These are phyloP conservation scores for Cylindricascospora bacillispora DNA, from an alignment of 1,139 yeast genomes.

Conservation along the genomic window DNA sequence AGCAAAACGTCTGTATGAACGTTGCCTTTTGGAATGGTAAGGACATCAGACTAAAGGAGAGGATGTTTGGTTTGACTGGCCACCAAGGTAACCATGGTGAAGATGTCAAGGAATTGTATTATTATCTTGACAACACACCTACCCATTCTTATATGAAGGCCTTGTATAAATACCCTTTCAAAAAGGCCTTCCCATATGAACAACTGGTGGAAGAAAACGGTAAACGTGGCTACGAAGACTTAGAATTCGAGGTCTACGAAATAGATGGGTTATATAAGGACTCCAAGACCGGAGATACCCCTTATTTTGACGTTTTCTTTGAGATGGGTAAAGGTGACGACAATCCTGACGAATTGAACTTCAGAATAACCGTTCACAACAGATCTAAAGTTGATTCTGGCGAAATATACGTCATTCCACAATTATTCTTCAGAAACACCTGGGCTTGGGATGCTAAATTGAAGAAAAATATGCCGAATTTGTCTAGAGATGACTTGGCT, in stretches of 20 bases:
- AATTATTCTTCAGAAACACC: constrained; percentile 70
- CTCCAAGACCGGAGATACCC: constrained; percentile 47
- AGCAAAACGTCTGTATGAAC: constrained; percentile 60
- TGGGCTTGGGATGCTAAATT: constrained; percentile 65
- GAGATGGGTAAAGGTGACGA: constrained; percentile 82
- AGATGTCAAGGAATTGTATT: constrained; percentile 77
- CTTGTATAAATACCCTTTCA: constrained; percentile 80
- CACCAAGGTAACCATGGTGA: constrained; percentile 93
- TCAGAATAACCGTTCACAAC: constrained; percentile 80
- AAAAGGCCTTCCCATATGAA: constrained; percentile 60
- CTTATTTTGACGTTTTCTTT: constrained; percentile 77
- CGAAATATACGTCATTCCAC: constrained; percentile 77
- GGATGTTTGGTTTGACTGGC: constrained; percentile 76
- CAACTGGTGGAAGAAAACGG: constrained; percentile 57
- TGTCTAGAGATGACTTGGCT: constrained; percentile 30
- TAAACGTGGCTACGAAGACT: constrained; percentile 32
- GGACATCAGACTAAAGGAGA: constrained; percentile 75
- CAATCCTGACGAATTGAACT: constrained; percentile 65
- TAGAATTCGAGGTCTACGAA: constrained; percentile 34
- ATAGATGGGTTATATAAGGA: constrained; percentile 15
- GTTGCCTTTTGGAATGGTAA: constrained; percentile 85
- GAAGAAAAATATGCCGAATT: constrained; percentile 34
- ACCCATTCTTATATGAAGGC: constrained; percentile 87
- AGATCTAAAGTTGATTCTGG: constrained; percentile 64
- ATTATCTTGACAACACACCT: constrained; percentile 79